Conservation (phyloP, 768 basidiomycete species). For the Phanerochaete carnosa region DNA sequence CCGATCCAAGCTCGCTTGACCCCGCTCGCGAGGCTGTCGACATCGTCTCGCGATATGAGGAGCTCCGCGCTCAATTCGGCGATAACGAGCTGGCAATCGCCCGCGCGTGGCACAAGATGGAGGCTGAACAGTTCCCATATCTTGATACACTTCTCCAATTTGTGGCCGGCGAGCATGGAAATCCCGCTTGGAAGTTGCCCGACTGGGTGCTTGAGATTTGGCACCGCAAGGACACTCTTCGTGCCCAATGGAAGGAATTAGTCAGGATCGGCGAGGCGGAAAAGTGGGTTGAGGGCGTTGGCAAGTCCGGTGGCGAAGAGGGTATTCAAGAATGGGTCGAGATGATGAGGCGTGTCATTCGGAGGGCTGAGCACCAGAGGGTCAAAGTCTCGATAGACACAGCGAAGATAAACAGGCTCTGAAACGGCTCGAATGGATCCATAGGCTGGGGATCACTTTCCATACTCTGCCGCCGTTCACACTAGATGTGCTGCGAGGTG, state of each 20-base stretch:
- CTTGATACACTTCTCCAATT: constrained; percentile 56
- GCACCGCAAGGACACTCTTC: constrained; percentile 40
- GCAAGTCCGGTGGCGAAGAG: constrained; percentile 54
- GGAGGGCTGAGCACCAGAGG: constrained; percentile 25
- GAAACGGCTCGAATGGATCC: too few species aligned
- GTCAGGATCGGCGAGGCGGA: constrained; percentile 55
- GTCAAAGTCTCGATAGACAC: background rate
- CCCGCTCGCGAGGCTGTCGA: constrained; percentile 41
- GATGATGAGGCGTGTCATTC: constrained; percentile 35
- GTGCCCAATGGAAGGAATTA: constrained; percentile 55
- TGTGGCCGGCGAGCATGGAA: constrained; percentile 29
- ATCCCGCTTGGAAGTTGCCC: constrained; percentile 34
- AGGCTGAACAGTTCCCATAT: constrained; percentile 59
- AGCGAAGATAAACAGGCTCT: constrained; percentile 5
- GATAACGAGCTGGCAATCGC: constrained; percentile 40
- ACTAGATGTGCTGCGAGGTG: too few species aligned
- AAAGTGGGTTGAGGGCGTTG: constrained; percentile 62
- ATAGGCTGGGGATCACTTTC: too few species aligned
- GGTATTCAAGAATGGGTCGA: constrained; percentile 62
- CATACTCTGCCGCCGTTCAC: too few species aligned
- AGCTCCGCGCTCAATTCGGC: constrained; percentile 31
- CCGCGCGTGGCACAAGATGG: constrained; percentile 55
- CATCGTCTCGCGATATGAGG: constrained; percentile 47
- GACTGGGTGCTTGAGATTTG: constrained; percentile 63
- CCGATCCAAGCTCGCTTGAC: constrained; percentile 48